Conservation (phyloP, 1,284 basidiomycete species). For the Anthracocystis walkeri region DNA sequence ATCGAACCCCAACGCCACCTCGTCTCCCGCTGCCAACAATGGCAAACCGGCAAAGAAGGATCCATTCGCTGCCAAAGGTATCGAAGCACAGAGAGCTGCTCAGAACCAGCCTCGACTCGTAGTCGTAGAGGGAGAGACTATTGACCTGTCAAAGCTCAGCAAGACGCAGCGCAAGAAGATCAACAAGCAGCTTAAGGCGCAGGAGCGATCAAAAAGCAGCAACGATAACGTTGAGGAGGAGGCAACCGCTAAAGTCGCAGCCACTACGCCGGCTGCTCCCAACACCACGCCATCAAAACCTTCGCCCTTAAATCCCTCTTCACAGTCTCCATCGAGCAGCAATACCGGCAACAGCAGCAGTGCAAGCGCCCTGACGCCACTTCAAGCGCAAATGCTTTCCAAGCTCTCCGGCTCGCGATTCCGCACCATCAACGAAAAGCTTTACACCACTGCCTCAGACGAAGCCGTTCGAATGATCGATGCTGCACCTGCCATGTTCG, state of each 20-base stretch:
- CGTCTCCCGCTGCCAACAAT: conserved; percentile 3
- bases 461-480: conserved; percentile 61
- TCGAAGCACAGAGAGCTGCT: conserved; percentile 33
- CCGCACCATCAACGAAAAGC: conserved; percentile 68
- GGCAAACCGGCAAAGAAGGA: conserved; percentile 36
- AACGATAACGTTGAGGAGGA: conserved; percentile 2
- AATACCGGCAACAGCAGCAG: background rate
- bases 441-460: conserved; percentile 62
- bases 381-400: conserved; percentile 60
- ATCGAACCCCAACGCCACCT: background rate
- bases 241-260: background rate
- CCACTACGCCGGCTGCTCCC: background rate
- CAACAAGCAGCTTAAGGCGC: conserved; percentile 51
- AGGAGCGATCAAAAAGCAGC: conserved; percentile 1
- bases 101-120: conserved; percentile 40
- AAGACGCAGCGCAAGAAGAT: conserved; percentile 64
- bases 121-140: conserved; percentile 20
- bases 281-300: background rate
- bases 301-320: conserved; percentile 1
- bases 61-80: conserved; percentile 40
- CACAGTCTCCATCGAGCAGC: background rate
- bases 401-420: conserved; percentile 68
- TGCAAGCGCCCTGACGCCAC: conserved; percentile 34
- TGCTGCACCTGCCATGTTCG: conserved; percentile 55
- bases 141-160: conserved; percentile 47